Conservation (phyloP, 108 stramenopile species). For the Cyclotella kingstonii region DNA sequence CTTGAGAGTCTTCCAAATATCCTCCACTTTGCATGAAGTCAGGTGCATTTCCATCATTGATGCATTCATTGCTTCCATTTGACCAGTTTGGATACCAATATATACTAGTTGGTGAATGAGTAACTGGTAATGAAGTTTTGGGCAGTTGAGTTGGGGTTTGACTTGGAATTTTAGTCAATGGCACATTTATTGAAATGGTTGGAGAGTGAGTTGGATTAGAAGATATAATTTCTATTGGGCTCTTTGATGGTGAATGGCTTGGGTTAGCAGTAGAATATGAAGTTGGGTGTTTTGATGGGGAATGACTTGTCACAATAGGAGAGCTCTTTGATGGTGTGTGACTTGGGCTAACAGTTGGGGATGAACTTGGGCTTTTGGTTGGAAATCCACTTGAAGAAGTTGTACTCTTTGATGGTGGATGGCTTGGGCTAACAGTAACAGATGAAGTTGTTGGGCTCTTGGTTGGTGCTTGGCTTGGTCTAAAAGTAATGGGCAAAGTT, state of each 20-base stretch:
- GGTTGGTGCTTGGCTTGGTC: neutral
- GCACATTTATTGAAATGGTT: neutral
- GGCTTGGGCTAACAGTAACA: neutral
- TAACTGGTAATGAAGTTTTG: neutral
- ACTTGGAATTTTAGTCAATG: neutral
- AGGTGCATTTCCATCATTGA: slow-evolving; percentile 3
- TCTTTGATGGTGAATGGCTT: neutral
- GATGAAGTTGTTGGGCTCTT: neutral
- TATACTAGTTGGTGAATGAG: slow-evolving; percentile 1
- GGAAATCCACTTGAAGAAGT: too few relatives aligned
- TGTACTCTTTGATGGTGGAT: too few relatives aligned
- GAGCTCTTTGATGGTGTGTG: neutral
- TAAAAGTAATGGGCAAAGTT: too few relatives aligned
- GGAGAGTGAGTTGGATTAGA: neutral
- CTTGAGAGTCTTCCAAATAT: neutral
- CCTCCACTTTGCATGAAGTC: neutral
- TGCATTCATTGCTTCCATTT: neutral
- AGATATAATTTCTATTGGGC: neutral
- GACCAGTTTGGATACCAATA: slow-evolving; percentile 19
- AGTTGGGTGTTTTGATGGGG: neutral
- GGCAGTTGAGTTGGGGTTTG: neutral
- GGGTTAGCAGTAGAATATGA: neutral
- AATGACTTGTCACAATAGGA: neutral
- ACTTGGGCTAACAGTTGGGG: neutral
- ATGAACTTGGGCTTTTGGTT: neutral